Conservation (phyloP, 1,139 yeast species). For the Taphrina populina region DNA sequence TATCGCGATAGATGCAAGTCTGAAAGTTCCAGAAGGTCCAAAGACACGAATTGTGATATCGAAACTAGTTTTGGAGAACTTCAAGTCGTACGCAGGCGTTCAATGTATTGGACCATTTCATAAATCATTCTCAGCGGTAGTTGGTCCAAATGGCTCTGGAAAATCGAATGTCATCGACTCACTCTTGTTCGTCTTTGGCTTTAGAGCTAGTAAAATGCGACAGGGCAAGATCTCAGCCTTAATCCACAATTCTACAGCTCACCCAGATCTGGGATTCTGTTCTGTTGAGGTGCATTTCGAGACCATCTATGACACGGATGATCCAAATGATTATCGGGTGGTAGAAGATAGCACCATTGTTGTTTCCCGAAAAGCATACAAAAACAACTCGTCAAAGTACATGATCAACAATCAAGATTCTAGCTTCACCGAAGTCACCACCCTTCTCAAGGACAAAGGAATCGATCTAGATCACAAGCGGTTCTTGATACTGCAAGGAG, state of each 20-base stretch:
- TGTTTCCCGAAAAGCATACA: slow-evolving; percentile 75
- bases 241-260: slow-evolving; percentile 74
- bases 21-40: slow-evolving; percentile 20
- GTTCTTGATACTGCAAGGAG: slow-evolving; percentile 93
- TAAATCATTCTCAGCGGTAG: slow-evolving; percentile 87
- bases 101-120: slow-evolving; percentile 95
- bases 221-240: slow-evolving; percentile 88
- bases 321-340: slow-evolving; percentile 45
- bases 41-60: slow-evolving; percentile 69
- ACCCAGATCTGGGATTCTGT: slow-evolving; percentile 68
- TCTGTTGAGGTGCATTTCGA: slow-evolving; percentile 91
- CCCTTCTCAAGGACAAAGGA: slow-evolving; percentile 72
- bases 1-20: not conserved
- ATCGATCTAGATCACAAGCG: slow-evolving; percentile 93
- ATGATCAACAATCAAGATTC: slow-evolving; percentile 69
- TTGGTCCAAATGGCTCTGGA: slow-evolving; percentile 99
- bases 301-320: slow-evolving; percentile 60
- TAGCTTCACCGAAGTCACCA: slow-evolving; percentile 76
- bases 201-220: slow-evolving; percentile 94
- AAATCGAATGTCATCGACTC: slow-evolving; percentile 97
- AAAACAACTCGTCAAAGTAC: slow-evolving; percentile 76
- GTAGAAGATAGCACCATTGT: slow-evolving; percentile 62
- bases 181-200: slow-evolving; percentile 92
- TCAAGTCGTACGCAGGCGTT: slow-evolving; percentile 94
- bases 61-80: slow-evolving; percentile 71